These are phyloP conservation scores for Solanum sejunctum DNA, from an alignment of 257 asterid genomes.

Conservation along the genomic window DNA sequence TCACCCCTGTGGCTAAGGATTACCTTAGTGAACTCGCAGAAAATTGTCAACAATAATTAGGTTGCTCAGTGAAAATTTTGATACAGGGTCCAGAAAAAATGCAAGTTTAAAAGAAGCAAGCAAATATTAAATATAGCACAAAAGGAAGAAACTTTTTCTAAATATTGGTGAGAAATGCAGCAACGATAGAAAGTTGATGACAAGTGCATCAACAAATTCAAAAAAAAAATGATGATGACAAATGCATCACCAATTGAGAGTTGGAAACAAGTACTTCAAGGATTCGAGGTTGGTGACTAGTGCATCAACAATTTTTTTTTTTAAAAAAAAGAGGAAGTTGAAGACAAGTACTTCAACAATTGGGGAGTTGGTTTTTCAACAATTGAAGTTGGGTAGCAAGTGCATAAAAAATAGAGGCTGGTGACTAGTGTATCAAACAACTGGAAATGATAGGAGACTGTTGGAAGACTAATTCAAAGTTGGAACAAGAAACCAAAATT, in stretches of 20 bases:
- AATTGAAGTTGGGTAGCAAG: not conserved
- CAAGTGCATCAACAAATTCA: not conserved
- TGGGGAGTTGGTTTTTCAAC: not conserved
- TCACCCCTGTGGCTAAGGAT: not conserved
- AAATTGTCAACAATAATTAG: not conserved
- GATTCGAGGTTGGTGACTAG: not conserved
- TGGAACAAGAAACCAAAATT: not conserved
- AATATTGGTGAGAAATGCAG: no score
- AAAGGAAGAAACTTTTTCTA: no score
- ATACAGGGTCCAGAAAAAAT: not conserved
- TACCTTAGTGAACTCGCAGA: not conserved
- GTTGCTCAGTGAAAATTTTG: not conserved
- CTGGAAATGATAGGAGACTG: not conserved
- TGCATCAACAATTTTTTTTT: not conserved
- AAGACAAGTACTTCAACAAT: not conserved
- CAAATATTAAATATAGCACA: no score
- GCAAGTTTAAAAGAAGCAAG: no score
- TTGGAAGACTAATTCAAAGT: not conserved
- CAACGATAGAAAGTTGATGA: not conserved
- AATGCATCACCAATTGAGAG: not conserved
- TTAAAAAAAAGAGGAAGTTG: not conserved
- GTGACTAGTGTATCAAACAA: not conserved
- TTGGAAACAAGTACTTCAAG: not conserved
- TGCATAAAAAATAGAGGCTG: not conserved
- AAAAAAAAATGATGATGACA: not conserved